Conservation (phyloP, 345 rosid genomes). For the Sapria himalayana region DNA sequence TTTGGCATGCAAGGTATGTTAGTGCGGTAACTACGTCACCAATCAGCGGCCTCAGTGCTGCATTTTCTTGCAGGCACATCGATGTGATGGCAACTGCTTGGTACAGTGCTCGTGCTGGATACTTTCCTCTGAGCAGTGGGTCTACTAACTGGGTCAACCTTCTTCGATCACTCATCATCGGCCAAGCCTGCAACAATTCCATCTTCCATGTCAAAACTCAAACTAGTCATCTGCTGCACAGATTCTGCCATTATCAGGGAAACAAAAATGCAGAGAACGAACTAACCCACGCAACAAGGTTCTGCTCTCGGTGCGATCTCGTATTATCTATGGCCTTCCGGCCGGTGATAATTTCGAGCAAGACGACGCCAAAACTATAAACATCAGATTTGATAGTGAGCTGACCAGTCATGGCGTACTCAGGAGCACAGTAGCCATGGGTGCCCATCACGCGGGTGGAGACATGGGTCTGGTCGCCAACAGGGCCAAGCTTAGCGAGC, state of each 20-base stretch:
- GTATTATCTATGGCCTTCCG: constrained; percentile 86
- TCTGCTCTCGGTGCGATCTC: constrained; percentile 67
- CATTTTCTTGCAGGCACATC: constrained; percentile 96
- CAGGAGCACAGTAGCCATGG: constrained; percentile 98
- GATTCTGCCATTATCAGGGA: too few relatives aligned
- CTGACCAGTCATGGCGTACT: constrained; percentile 98
- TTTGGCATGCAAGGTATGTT: constrained; percentile 87
- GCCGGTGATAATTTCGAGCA: constrained; percentile 89
- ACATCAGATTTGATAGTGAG: constrained; percentile 91
- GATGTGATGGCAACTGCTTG: constrained; percentile 99
- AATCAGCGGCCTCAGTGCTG: constrained; percentile 82
- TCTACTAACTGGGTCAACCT: constrained; percentile 96
- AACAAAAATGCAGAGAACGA: constrained; percentile 1
- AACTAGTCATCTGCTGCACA: too few relatives aligned
- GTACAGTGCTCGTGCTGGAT: constrained; percentile 87
- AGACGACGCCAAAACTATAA: constrained; percentile 93
- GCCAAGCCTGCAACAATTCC: constrained; percentile 77
- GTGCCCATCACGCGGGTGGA: constrained; percentile 99
- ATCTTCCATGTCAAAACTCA: too few relatives aligned
- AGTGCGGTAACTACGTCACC: constrained; percentile 96
- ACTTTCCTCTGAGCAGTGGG: constrained; percentile 65
- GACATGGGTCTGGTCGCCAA: constrained; percentile 95
- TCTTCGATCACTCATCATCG: constrained; percentile 86
- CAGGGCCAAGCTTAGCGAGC: constrained; percentile 90
- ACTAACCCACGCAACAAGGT: constrained; percentile 94